Percentiles rank a stretch among this genome's conserved stretches.
Conservation (phyloP, 2,329 filamentous ascomycete genomes). For the Oidium heveae region DNA sequence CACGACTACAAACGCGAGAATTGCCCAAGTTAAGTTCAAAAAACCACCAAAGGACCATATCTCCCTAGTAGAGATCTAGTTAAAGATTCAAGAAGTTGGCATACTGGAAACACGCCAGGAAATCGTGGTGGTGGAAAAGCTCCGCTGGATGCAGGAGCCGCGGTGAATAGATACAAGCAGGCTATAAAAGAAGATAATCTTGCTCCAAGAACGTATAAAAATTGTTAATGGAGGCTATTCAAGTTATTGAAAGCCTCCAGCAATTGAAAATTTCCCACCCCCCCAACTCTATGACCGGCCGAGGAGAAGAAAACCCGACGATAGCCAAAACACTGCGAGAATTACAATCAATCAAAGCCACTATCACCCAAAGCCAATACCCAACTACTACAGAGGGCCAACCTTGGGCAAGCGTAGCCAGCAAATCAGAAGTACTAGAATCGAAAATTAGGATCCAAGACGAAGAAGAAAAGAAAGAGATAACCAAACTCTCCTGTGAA, state of each 20-base stretch:
- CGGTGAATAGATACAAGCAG: not conserved
- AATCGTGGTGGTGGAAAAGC: not conserved
- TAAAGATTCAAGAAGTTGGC: not conserved
- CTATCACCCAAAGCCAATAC: no score
- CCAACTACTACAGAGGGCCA: no score
- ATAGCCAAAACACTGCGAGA: no score
- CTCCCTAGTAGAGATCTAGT: not conserved
- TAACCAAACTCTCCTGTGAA: not conserved
- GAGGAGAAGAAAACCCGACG: no score
- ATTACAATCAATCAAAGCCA: no score
- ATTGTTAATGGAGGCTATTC: not conserved
- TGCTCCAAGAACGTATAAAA: not conserved
- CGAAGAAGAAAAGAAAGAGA: not conserved
- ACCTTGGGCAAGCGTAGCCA: not conserved
- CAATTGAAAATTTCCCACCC: no score
- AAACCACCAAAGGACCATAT: no score
- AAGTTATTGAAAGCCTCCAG: not conserved
- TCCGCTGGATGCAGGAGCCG: not conserved
- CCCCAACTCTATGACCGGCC: no score
- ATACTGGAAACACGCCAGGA: not conserved
- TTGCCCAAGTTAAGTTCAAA: no score
- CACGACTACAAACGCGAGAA: no score
- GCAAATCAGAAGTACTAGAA: not conserved
- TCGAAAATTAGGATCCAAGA: not conserved
- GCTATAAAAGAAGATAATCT: not conserved